Evolutionary conservation across 352 stramenopile genomes (phyloP).

Genomic region (Pythium insidiosum): DNA sequence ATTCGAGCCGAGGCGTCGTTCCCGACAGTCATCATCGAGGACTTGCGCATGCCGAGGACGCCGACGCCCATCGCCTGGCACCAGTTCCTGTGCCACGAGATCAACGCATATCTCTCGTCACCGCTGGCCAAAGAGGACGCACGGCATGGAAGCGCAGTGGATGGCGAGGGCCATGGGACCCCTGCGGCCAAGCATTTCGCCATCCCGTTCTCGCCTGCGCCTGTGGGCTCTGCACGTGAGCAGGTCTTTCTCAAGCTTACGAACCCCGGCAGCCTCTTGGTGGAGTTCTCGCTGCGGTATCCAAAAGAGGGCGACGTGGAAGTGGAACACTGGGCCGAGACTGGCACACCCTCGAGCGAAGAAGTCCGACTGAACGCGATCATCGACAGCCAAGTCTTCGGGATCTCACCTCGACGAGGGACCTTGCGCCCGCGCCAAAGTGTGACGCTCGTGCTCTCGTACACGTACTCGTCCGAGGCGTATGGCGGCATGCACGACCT

Average conservation of each 20-base stretch:
- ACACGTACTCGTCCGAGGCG: slow-evolving; percentile 53
- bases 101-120: slow-evolving; percentile 60
- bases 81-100: slow-evolving; percentile 64
- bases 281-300: slow-evolving; percentile 79
- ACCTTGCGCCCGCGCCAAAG: slow-evolving; percentile 54
- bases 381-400: slow-evolving; percentile 74
- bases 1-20: slow-evolving; percentile 78
- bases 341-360: slow-evolving; percentile 73
- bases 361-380: slow-evolving; percentile 70
- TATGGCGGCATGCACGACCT: slow-evolving; percentile 85
- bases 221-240: slow-evolving; percentile 39
- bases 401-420: slow-evolving; percentile 38
- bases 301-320: slow-evolving; percentile 90
- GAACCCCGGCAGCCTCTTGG: slow-evolving; percentile 84
- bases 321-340: slow-evolving; percentile 91
- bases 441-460: slow-evolving; percentile 54
- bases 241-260: slow-evolving; percentile 67
- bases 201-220: slow-evolving; percentile 74
- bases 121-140: slow-evolving; percentile 30
- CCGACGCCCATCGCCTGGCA: slow-evolving; percentile 50
- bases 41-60: slow-evolving; percentile 56
- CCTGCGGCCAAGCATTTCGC: slow-evolving; percentile 32
- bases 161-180: slow-evolving; percentile 8
- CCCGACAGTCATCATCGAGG: slow-evolving; percentile 77
- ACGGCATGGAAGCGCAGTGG: background rate